A percentile compares a stretch with the other conserved stretches of the same genome.
phyloP scores from a whole-genome alignment of 495 filamentous ascomycete genomes.

The Hapsidospora chrysogenum region DNA sequence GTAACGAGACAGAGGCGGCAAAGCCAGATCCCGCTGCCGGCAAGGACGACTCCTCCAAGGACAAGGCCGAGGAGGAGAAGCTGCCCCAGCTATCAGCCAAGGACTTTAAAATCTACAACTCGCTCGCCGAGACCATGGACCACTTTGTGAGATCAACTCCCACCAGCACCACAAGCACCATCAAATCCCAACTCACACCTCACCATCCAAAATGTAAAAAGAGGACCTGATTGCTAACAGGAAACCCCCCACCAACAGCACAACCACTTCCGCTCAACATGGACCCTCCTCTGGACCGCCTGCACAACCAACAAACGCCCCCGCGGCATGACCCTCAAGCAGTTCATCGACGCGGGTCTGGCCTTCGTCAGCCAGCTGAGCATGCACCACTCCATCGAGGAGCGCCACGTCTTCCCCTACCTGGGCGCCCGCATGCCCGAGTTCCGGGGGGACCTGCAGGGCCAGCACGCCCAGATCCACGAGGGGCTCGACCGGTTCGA shows the following conservation, averaged over 20 bases:
- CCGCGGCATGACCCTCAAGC: slow-evolving; percentile 33
- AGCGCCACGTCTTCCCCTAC: slow-evolving; percentile 63
- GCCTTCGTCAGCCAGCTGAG: slow-evolving; percentile 52
- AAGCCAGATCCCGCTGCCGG: too few species aligned
- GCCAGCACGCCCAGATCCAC: slow-evolving; percentile 75
- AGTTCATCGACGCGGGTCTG: slow-evolving; percentile 45
- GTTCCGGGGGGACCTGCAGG: slow-evolving; percentile 47
- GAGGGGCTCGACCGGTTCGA: slow-evolving; percentile 57
- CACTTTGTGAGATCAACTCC: slow-evolving; percentile 31
- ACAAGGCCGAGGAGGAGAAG: too few species aligned
- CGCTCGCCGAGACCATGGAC: slow-evolving; percentile 64
- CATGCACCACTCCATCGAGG: slow-evolving; percentile 73
- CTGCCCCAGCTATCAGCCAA: not conserved
- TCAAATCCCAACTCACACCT: slow-evolving; percentile 1
- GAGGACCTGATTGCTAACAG: slow-evolving; percentile 5
- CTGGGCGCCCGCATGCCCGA: slow-evolving; percentile 69
- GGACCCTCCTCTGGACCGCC: slow-evolving; percentile 50
- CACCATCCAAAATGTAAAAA: slow-evolving; percentile 4
- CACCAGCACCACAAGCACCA: too few species aligned
- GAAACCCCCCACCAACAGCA: slow-evolving; percentile 29
- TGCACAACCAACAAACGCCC: slow-evolving; percentile 36
- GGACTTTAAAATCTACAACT: slow-evolving; percentile 37
- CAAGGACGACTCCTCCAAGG: too few species aligned
- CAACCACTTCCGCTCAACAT: slow-evolving; percentile 57
- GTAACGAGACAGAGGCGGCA: too few species aligned